A percentile compares a stretch with the other conserved stretches of the same genome.
These are phyloP conservation scores for Solanum phureja DNA, from an alignment of 257 asterid genomes.

Conservation along the genomic window DNA sequence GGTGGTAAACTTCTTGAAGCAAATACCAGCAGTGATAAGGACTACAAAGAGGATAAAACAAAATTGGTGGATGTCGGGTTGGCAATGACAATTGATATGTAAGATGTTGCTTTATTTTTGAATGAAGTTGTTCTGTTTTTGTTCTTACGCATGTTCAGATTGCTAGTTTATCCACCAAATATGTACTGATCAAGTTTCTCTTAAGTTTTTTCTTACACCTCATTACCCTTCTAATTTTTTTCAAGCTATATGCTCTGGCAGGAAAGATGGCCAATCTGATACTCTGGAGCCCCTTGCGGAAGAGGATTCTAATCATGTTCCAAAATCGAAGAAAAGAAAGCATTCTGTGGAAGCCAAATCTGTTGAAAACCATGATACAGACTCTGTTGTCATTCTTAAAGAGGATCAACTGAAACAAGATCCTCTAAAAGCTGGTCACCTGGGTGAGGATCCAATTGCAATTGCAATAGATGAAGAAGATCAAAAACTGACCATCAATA, in stretches of 20 bases:
- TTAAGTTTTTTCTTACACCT: neutral
- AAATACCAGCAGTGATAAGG: constrained; percentile 11
- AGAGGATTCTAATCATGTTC: constrained; percentile 17
- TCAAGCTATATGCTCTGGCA: constrained; percentile 10
- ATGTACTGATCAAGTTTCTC: neutral
- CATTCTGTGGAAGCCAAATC: constrained; percentile 20
- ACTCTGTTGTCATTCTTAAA: constrained; percentile 1
- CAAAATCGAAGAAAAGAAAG: constrained; percentile 42
- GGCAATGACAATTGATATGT: constrained; percentile 18
- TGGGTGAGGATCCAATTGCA: constrained; percentile 16
- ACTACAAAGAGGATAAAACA: constrained; percentile 13
- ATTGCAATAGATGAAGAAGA: constrained; percentile 20
- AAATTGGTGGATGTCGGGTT: constrained; percentile 19
- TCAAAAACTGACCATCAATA: constrained; percentile 20
- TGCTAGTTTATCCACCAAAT: neutral
- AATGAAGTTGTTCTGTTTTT: neutral
- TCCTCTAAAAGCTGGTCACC: constrained; percentile 9
- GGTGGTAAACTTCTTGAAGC: constrained; percentile 17
- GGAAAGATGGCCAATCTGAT: constrained; percentile 16
- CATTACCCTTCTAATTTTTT: neutral
- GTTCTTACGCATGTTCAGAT: neutral
- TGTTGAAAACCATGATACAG: constrained; percentile 8
- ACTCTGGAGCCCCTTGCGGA: constrained; percentile 12
- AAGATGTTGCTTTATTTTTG: constrained; percentile 6
- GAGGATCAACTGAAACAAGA: constrained; percentile 24